A percentile compares a stretch with the other conserved stretches of the same genome.
These are phyloP conservation scores for Dipteronia sinensis DNA, from an alignment of 345 rosid genomes.

Conservation along the genomic window DNA sequence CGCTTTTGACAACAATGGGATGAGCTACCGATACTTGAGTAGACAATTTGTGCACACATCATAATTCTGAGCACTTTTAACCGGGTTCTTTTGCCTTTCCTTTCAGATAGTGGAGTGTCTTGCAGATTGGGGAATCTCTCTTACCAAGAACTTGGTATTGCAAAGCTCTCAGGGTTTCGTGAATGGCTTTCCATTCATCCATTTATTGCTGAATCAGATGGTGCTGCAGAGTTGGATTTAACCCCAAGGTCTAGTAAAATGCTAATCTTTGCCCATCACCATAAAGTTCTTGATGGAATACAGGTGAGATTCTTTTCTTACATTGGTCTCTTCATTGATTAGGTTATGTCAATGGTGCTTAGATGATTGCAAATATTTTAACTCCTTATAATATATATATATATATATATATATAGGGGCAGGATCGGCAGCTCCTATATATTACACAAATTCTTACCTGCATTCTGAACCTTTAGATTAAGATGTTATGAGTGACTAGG, in stretches of 20 bases:
- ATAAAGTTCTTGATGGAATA: conserved; percentile 86
- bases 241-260: conserved; percentile 58
- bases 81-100: conserved; percentile 13
- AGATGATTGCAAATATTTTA: not conserved
- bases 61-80: conserved; percentile 13
- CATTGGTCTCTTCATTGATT: not conserved
- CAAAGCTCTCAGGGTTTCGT: conserved; percentile 78
- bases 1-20: no score
- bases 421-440: no score
- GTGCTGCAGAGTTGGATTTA: conserved; percentile 40
- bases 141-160: conserved; percentile 87
- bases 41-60: conserved; percentile 1
- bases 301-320: conserved; percentile 55
- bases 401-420: no score
- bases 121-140: conserved; percentile 52
- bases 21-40: conserved; percentile 1
- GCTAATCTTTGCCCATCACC: conserved; percentile 96
- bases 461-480: no score
- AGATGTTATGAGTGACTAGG: no score
- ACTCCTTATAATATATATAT: no score
- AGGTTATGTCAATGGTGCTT: not conserved
- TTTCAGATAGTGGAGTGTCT: conserved; percentile 44
- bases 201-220: conserved; percentile 52
- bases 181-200: conserved; percentile 93
- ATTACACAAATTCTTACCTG: no score